phyloP scores from a whole-genome alignment of 805 yeast genomes.

The Candida cerambycidarum region DNA sequence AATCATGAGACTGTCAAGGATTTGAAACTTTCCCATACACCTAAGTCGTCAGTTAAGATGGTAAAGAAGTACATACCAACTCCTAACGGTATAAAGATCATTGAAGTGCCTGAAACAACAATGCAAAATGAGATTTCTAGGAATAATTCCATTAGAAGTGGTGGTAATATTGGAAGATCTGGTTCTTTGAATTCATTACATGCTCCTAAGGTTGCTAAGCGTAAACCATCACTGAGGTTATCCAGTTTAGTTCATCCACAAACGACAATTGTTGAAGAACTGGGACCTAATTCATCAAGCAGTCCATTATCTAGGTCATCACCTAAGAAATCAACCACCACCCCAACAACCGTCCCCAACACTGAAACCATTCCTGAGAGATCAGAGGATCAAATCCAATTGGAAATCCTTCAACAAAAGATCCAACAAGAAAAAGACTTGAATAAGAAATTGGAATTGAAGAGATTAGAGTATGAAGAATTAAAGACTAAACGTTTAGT shows the following conservation, averaged over 20 bases:
- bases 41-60: constrained; percentile 34
- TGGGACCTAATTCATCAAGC: too few relatives aligned
- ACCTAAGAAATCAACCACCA: too few relatives aligned
- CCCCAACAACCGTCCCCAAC: too few relatives aligned
- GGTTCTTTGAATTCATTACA: constrained; percentile 18
- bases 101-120: constrained; percentile 62
- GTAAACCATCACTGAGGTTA: constrained; percentile 21
- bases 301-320: too few relatives aligned
- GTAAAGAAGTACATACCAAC: constrained; percentile 74
- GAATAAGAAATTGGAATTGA: constrained; percentile 38
- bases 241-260: constrained; percentile 18
- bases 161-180: constrained; percentile 22
- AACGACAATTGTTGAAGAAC: constrained; percentile 12
- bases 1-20: constrained; percentile 37
- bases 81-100: constrained; percentile 63
- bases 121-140: constrained; percentile 39
- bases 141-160: constrained; percentile 39
- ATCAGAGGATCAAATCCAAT: constrained; percentile 27
- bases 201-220: constrained; percentile 9
- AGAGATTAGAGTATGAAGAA: constrained; percentile 36
- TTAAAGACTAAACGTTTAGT: constrained; percentile 28
- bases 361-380: too few relatives aligned
- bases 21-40: constrained; percentile 27
- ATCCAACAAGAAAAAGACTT: constrained; percentile 38
- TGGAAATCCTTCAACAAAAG: constrained; percentile 31